These are phyloP conservation scores for Penicillium brasilianum DNA, from an alignment of 2,329 filamentous ascomycete species.

Conservation along the genomic window DNA sequence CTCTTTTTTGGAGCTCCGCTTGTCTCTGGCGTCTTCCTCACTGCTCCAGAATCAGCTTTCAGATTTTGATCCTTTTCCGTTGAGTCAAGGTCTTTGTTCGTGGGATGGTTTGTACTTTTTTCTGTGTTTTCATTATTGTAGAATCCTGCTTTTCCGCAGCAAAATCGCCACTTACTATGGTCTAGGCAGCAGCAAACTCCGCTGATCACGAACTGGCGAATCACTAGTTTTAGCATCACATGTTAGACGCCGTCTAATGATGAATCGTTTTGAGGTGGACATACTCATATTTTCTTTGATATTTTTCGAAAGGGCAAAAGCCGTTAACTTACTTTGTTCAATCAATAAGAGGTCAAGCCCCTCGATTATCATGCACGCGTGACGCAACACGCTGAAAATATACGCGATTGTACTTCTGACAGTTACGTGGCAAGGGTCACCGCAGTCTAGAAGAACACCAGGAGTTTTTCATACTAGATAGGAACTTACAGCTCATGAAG, in stretches of 20 bases:
- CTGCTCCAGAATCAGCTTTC: background rate
- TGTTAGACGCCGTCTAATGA: background rate
- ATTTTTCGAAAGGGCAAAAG: background rate
- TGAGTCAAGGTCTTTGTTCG: background rate
- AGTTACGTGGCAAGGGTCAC: too few relatives aligned
- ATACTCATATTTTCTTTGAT: background rate
- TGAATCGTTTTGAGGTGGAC: background rate
- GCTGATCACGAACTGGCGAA: background rate
- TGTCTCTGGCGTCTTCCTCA: background rate
- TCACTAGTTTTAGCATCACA: constrained; percentile 4
- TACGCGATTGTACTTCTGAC: background rate
- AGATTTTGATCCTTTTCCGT: background rate
- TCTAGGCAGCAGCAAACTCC: constrained; percentile 24
- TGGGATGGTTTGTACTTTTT: background rate
- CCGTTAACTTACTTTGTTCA: background rate
- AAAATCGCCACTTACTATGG: background rate
- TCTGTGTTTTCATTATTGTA: background rate
- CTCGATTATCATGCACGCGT: background rate
- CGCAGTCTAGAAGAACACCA: background rate
- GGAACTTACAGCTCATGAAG: background rate
- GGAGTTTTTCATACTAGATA: background rate
- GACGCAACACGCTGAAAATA: background rate
- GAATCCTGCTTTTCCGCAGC: background rate
- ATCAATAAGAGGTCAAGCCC: background rate
- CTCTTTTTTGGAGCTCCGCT: constrained; percentile 9